Conservation (phyloP, 1,284 basidiomycete genomes). For the Singerocomus rubriflavus region DNA sequence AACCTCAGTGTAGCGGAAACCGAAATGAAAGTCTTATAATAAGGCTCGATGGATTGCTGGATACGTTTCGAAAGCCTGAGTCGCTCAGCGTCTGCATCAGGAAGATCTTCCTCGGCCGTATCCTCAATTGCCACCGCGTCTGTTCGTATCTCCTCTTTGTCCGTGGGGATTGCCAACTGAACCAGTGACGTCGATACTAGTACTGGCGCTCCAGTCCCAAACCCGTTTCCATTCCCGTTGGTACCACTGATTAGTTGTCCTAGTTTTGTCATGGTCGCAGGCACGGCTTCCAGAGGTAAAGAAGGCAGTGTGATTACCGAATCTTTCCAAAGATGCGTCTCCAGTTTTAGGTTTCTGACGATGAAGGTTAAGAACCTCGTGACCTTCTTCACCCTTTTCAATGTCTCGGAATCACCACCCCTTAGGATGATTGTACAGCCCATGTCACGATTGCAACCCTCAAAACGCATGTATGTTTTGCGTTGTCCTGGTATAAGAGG, state of each 20-base stretch:
- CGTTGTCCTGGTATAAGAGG: slow-evolving; percentile 84
- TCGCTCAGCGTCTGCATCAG: slow-evolving; percentile 67
- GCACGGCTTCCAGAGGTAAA: slow-evolving; percentile 62
- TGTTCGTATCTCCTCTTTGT: slow-evolving; percentile 20
- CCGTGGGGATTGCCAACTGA: slow-evolving; percentile 28
- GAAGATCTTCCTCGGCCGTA: slow-evolving; percentile 50
- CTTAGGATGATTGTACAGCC: slow-evolving; percentile 93
- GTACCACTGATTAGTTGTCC: slow-evolving; percentile 13
- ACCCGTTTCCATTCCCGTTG: slow-evolving; percentile 11
- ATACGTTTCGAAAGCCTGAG: slow-evolving; percentile 68
- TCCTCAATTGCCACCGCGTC: slow-evolving; percentile 18
- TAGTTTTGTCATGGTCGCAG: slow-evolving; percentile 34
- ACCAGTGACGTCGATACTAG: slow-evolving; percentile 33
- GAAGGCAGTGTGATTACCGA: slow-evolving; percentile 80
- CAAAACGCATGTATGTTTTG: slow-evolving; percentile 97
- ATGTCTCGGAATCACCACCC: slow-evolving; percentile 79
- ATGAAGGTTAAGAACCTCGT: slow-evolving; percentile 90
- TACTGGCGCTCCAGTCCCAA: slow-evolving; percentile 22
- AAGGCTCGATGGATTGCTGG: slow-evolving; percentile 77
- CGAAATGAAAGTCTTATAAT: slow-evolving; percentile 82
- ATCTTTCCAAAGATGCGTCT: slow-evolving; percentile 94
- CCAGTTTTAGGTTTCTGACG: slow-evolving; percentile 88
- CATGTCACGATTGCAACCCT: slow-evolving; percentile 89
- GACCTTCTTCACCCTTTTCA: slow-evolving; percentile 88
- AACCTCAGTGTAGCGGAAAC: slow-evolving; percentile 89